A percentile compares a stretch with the other conserved stretches of the same genome.
phyloP scores from a whole-genome alignment of 164 flowering plant species.

The Vitis labrusca region DNA sequence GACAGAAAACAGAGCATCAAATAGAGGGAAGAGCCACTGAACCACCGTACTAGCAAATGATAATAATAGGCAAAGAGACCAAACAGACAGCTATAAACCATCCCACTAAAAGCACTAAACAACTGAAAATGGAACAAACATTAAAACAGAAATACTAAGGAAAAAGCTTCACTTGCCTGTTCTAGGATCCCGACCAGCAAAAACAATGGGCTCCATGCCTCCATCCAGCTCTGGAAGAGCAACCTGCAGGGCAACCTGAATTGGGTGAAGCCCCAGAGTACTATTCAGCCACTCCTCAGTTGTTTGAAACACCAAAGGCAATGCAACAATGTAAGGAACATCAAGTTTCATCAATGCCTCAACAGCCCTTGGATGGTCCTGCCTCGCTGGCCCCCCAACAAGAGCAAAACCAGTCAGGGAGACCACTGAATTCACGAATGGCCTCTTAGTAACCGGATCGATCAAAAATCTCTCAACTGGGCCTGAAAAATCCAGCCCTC shows the following conservation, averaged over 20 bases:
- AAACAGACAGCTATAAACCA: background rate
- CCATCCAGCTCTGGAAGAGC: conserved; percentile 99
- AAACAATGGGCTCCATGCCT: conserved; percentile 98
- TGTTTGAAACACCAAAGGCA: conserved; percentile 97
- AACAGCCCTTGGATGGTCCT: conserved; percentile 94
- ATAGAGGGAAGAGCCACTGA: no score
- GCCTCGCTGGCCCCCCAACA: conserved; percentile 98
- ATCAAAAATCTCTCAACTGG: conserved; percentile 83
- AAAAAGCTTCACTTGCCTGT: conserved; percentile 55
- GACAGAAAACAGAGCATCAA: no score
- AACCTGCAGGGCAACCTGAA: conserved; percentile 98
- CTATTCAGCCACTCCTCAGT: conserved; percentile 99
- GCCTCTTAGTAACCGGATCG: conserved; percentile 78
- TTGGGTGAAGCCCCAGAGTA: conserved; percentile 93
- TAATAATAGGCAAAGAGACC: background rate
- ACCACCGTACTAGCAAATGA: background rate
- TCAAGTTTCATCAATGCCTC: conserved; percentile 93
- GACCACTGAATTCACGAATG: conserved; percentile 73
- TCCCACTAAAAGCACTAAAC: background rate
- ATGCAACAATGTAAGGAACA: conserved; percentile 93
- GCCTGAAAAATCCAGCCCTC: conserved; percentile 95
- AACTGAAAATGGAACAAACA: background rate
- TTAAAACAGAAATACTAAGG: background rate
- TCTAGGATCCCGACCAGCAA: conserved; percentile 91
- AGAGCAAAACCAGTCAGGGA: conserved; percentile 96